Evolutionary conservation across 106 monocot genomes (phyloP).

Genomic region (Dioscorea zingiberensis): DNA sequence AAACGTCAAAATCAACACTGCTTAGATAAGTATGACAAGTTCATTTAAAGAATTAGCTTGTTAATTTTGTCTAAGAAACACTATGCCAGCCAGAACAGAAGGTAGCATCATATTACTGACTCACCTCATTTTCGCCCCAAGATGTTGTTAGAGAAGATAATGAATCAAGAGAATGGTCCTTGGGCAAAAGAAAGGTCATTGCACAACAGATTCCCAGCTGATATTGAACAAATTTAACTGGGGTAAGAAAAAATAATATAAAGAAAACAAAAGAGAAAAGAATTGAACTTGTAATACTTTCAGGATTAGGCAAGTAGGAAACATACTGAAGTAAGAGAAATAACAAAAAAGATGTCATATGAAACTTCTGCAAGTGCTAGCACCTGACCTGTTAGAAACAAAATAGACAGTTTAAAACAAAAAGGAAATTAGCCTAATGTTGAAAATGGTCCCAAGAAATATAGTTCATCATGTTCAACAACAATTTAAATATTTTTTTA

Average conservation of each 20-base stretch:
- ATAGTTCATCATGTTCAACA: no score
- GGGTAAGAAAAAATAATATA: not conserved
- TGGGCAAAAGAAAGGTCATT: conserved; percentile 28
- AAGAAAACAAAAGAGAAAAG: not conserved
- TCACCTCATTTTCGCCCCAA: conserved; percentile 26
- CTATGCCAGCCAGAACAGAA: no score
- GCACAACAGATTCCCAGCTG: conserved; percentile 31
- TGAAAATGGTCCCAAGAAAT: no score
- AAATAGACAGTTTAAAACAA: not conserved
- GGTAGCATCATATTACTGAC: no score
- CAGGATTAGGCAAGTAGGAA: not conserved
- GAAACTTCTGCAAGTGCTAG: conserved; percentile 21
- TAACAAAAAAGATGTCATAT: conserved; percentile 29
- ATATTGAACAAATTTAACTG: not conserved
- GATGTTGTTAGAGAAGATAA: conserved; percentile 13
- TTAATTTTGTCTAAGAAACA: no score
- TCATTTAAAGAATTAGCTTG: no score
- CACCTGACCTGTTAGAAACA: conserved; percentile 35
- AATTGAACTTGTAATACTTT: not conserved
- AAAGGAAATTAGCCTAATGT: no score
- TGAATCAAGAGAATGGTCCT: conserved; percentile 19
- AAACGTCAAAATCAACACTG: no score
- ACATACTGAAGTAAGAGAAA: conserved; percentile 32
- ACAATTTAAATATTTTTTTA: no score
- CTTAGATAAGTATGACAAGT: no score